Conservation (phyloP, 805 yeast species). For the Myxozyma monticola region DNA sequence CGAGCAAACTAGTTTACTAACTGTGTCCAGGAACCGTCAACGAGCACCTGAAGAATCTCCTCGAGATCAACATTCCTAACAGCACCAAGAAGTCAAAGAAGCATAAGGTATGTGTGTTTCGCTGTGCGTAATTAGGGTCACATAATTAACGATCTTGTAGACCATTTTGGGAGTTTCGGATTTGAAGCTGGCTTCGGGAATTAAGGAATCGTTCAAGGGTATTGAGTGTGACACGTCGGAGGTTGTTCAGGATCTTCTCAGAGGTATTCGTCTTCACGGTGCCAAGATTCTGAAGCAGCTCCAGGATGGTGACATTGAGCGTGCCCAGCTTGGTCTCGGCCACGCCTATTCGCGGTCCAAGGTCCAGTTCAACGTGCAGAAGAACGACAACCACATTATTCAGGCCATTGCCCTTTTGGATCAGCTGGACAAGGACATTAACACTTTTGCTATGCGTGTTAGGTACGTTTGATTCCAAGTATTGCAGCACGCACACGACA, state of each 20-base stretch:
- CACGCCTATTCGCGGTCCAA: constrained; percentile 99
- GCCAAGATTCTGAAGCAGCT: constrained; percentile 85
- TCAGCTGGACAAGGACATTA: constrained; percentile 96
- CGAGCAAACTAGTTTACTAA: no score
- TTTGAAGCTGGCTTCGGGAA: constrained; percentile 92
- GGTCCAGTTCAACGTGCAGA: constrained; percentile 97
- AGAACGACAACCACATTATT: constrained; percentile 98
- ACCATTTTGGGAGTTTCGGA: constrained; percentile 86
- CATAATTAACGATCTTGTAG: not conserved
- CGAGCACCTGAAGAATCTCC: constrained; percentile 82
- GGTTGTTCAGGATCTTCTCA: constrained; percentile 87
- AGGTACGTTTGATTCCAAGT: constrained; percentile 42
- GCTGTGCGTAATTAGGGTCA: not conserved
- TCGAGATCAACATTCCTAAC: constrained; percentile 90
- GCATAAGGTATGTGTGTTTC: constrained; percentile 44
- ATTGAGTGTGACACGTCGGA: constrained; percentile 90
- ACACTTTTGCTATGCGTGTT: constrained; percentile 95
- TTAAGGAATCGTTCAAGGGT: constrained; percentile 85
- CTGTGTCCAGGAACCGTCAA: constrained; percentile 56
- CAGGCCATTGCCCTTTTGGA: constrained; percentile 98
- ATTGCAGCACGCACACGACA: not conserved
- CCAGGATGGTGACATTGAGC: constrained; percentile 92
- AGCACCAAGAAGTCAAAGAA: constrained; percentile 54
- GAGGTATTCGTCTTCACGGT: constrained; percentile 93
- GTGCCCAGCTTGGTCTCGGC: constrained; percentile 98